A percentile compares a stretch with the other conserved stretches of the same genome.
These are phyloP conservation scores for Boletus speciosus DNA, from an alignment of 768 basidiomycete genomes.

Conservation along the genomic window DNA sequence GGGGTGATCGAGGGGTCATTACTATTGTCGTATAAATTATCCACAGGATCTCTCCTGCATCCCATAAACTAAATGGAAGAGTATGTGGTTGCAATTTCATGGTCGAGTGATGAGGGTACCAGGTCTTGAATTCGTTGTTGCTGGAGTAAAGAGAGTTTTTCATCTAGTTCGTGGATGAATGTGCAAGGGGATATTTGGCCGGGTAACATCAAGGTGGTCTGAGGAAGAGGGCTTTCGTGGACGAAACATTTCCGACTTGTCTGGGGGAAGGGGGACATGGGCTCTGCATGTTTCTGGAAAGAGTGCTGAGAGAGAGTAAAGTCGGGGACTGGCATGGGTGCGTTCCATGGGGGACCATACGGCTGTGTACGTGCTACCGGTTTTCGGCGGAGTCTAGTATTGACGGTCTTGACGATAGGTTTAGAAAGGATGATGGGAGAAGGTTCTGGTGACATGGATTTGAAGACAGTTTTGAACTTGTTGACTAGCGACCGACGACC, in stretches of 20 bases:
- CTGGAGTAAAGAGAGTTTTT: constrained; percentile 19
- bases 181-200: constrained; percentile 15
- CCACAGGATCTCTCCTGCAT: background rate
- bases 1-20: background rate
- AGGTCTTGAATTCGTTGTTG: constrained; percentile 5
- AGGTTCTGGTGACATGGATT: constrained; percentile 7
- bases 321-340: constrained; percentile 23
- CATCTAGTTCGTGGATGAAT: constrained; percentile 18
- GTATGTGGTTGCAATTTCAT: background rate
- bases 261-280: background rate
- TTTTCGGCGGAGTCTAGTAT: constrained; percentile 20
- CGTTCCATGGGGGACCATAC: constrained; percentile 37
- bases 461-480: constrained; percentile 26
- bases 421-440: constrained; percentile 3
- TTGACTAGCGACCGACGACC: constrained; percentile 10
- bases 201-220: background rate
- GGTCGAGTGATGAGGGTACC: background rate
- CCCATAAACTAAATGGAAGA: background rate
- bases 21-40: constrained; percentile 10
- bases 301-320: background rate
- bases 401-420: constrained; percentile 11
- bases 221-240: background rate
- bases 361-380: constrained; percentile 35
- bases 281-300: background rate
- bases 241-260: background rate